These are phyloP conservation scores for Moesziomyces aphidis DNA, from an alignment of 1,284 basidiomycete species.

Conservation along the genomic window DNA sequence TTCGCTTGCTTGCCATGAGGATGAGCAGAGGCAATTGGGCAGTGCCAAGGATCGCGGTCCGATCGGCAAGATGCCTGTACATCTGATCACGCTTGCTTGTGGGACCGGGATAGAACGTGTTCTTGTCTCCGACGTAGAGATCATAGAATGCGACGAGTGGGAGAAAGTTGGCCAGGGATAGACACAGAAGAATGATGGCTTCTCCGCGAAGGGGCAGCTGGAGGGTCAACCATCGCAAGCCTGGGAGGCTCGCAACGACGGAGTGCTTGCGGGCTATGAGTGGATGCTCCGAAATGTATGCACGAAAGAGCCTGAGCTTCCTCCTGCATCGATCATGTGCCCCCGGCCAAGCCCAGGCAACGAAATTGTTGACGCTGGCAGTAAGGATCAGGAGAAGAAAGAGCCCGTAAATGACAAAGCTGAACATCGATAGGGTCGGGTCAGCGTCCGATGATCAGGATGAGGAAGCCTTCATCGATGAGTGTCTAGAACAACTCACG, in stretches of 20 bases:
- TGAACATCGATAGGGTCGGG: neutral
- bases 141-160: conserved; percentile 45
- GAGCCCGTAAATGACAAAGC: conserved; percentile 28
- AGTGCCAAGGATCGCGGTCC: conserved; percentile 57
- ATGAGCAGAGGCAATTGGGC: conserved; percentile 63
- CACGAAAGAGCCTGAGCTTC: conserved; percentile 11
- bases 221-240: conserved; percentile 28
- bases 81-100: conserved; percentile 30
- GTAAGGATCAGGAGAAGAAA: conserved; percentile 25
- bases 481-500: conserved; percentile 9
- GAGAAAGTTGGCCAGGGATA: conserved; percentile 47
- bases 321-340: conserved; percentile 6
- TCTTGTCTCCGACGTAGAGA: conserved; percentile 11
- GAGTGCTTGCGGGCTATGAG: conserved; percentile 19
- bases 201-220: conserved; percentile 51
- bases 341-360: conserved; percentile 10
- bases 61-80: conserved; percentile 52
- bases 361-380: conserved; percentile 6
- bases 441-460: no score
- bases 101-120: conserved; percentile 27
- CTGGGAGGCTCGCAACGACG: conserved; percentile 22
- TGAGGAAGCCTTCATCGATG: no score
- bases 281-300: conserved; percentile 32
- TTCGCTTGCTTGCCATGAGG: conserved; percentile 65
- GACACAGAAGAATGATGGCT: conserved; percentile 24